Percentiles rank a stretch among this genome's conserved stretches.
These are phyloP conservation scores for Termitomyces sp. DNA, from an alignment of 768 basidiomycete species.

Conservation along the genomic window DNA sequence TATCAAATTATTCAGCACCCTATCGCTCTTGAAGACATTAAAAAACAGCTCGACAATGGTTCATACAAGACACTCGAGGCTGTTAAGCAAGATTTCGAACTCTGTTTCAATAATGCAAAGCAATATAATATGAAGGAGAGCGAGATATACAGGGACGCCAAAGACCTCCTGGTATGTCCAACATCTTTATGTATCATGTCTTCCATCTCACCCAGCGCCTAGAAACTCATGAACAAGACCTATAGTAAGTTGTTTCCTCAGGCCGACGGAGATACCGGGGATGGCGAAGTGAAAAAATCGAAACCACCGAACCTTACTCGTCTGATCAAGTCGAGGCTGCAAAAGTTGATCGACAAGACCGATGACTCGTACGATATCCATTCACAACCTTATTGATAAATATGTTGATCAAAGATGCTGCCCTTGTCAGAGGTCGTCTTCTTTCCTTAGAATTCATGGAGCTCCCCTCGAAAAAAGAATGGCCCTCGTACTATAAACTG, in stretches of 20 bases:
- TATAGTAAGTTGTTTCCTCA: constrained; percentile 40
- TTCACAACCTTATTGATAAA: neutral
- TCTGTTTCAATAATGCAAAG: constrained; percentile 78
- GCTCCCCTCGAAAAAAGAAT: constrained; percentile 72
- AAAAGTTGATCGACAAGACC: constrained; percentile 68
- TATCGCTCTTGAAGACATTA: constrained; percentile 87
- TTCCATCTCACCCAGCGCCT: constrained; percentile 1
- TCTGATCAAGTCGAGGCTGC: constrained; percentile 60
- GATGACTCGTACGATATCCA: constrained; percentile 53
- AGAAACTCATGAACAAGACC: constrained; percentile 49
- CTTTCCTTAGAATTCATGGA: constrained; percentile 78
- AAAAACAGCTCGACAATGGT: constrained; percentile 60
- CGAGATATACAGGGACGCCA: constrained; percentile 77
- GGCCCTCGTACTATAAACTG: constrained; percentile 73
- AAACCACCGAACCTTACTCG: constrained; percentile 62
- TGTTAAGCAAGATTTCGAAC: constrained; percentile 67
- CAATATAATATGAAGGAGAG: constrained; percentile 79
- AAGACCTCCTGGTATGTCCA: constrained; percentile 62
- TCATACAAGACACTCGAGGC: constrained; percentile 58
- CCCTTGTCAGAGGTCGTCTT: constrained; percentile 50
- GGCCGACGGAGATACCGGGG: constrained; percentile 31
- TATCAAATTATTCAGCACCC: constrained; percentile 75
- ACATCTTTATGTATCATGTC: neutral
- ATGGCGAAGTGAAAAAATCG: constrained; percentile 41
- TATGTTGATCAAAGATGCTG: neutral